Percentiles rank a stretch among this genome's conserved stretches.
Evolutionary conservation across 306 rosid species (phyloP).

Genomic region (Gleditsia sinensis): DNA sequence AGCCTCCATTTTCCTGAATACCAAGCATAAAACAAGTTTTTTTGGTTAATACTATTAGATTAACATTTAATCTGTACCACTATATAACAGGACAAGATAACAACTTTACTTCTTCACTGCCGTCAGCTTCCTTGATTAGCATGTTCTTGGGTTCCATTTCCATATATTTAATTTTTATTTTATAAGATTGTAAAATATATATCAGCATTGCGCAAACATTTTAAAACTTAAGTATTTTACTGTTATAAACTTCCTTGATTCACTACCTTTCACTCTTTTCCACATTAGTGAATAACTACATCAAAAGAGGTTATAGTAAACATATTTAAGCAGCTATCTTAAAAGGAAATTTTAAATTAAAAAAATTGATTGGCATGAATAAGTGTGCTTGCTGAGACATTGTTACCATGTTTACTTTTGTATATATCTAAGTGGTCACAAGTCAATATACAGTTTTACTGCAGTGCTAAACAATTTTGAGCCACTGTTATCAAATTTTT

Average conservation of each 20-base stretch:
- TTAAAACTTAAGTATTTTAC: neutral
- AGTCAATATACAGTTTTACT: neutral
- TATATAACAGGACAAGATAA: neutral
- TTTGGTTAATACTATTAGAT: neutral
- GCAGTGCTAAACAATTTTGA: neutral
- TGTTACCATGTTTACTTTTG: neutral
- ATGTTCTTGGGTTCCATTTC: neutral
- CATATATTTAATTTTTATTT: neutral
- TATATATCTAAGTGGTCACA: neutral
- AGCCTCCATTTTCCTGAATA: neutral
- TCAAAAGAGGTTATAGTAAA: neutral
- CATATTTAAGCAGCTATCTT: neutral
- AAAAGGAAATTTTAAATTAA: neutral
- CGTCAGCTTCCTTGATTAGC: neutral
- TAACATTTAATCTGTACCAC: neutral
- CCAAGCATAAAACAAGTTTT: neutral
- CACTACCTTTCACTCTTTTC: neutral
- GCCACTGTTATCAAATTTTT: neutral
- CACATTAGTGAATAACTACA: neutral
- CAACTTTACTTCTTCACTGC: neutral
- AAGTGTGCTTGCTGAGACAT: neutral
- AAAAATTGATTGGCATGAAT: neutral
- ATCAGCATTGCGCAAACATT: neutral
- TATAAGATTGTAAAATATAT: neutral
- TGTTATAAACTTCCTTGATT: neutral